Evolutionary conservation across 768 basidiomycete species (phyloP).

Genomic region (Kwoniella sp.): DNA sequence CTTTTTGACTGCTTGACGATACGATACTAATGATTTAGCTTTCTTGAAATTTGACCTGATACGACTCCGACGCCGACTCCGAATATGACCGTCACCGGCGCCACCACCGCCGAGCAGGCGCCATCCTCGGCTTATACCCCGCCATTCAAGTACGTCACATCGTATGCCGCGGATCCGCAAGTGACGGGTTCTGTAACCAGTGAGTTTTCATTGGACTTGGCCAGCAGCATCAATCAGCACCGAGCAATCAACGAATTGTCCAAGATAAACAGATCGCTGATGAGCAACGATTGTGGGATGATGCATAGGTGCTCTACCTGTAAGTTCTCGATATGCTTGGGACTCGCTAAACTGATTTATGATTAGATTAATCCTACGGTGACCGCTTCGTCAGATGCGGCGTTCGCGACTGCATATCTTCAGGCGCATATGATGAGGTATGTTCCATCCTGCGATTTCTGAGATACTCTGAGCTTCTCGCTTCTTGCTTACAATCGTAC

Average conservation of each 20-base stretch:
- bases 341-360: no score
- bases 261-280: no score
- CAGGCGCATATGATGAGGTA: constrained; percentile 54
- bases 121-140: constrained; percentile 37
- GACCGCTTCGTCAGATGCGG: constrained; percentile 44
- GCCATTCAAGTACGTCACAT: constrained; percentile 48
- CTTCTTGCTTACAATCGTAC: background rate
- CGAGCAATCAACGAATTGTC: no score
- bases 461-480: background rate
- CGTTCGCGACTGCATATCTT: constrained; percentile 52
- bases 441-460: no score
- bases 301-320: constrained; percentile 29
- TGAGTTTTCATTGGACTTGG: constrained; percentile 16
- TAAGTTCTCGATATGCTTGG: constrained; percentile 7
- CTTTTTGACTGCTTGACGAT: no score
- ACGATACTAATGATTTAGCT: background rate
- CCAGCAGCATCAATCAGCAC: no score
- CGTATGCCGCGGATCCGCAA: constrained; percentile 29
- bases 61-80: background rate
- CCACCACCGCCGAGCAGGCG: constrained; percentile 40
- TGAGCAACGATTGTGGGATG: no score
- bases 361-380: constrained; percentile 48
- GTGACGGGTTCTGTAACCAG: constrained; percentile 46
- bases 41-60: background rate
- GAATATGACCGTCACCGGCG: constrained; percentile 46